A percentile compares a stretch with the other conserved stretches of the same genome.
Evolutionary conservation across 805 yeast species (phyloP).

Genomic region (Blastobotrys robertii): DNA sequence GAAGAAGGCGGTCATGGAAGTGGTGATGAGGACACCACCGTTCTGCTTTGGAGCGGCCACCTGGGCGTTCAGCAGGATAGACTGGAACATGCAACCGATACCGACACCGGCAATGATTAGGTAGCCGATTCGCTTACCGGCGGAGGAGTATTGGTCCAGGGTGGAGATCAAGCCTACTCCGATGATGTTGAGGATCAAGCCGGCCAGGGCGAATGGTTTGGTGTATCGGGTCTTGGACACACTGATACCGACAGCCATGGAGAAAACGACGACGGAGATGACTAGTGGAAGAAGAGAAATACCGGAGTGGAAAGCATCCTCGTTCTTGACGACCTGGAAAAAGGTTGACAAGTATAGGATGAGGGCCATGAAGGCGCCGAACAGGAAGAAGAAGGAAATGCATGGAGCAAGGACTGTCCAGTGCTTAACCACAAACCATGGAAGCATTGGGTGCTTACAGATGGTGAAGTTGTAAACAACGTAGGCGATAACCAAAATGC

Average conservation of each 20-base stretch:
- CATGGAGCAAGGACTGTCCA: conserved; percentile 20
- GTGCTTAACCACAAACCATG: conserved; percentile 2
- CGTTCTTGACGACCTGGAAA: conserved; percentile 36
- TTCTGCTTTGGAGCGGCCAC: conserved; percentile 41
- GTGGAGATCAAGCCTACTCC: conserved; percentile 36
- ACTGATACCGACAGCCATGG: conserved; percentile 36
- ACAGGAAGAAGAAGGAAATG: conserved; percentile 35
- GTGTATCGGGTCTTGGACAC: conserved; percentile 34
- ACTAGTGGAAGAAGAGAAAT: conserved; percentile 35
- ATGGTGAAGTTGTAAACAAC: conserved; percentile 23
- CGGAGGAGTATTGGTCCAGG: conserved; percentile 31
- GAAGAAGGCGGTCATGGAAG: conserved; percentile 34
- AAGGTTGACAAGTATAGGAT: conserved; percentile 40
- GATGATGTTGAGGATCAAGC: conserved; percentile 29
- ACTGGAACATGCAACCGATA: conserved; percentile 34
- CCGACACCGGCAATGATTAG: conserved; percentile 35
- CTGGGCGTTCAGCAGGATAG: conserved; percentile 35
- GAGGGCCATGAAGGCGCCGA: conserved; percentile 37
- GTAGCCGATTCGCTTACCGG: conserved; percentile 33
- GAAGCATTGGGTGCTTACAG: conserved; percentile 31
- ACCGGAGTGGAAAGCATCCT: conserved; percentile 31
- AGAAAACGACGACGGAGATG: conserved; percentile 31
- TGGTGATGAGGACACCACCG: conserved; percentile 39
- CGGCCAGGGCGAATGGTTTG: conserved; percentile 33
- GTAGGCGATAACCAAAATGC: conserved; percentile 32